Evolutionary conservation across 2,329 filamentous ascomycete species (phyloP).

Genomic region (Talaromyces sp.): DNA sequence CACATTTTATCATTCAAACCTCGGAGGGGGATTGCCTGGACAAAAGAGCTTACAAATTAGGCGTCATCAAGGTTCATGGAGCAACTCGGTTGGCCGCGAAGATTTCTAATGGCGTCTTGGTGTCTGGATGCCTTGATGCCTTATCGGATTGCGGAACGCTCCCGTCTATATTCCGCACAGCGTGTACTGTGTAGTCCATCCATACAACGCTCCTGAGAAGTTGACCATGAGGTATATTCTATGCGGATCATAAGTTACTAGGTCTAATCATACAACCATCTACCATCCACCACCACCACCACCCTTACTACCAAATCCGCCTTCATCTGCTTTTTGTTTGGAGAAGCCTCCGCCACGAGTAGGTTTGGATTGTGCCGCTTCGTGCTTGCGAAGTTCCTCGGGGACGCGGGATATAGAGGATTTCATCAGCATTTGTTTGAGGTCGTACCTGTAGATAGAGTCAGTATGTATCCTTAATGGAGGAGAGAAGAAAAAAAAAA

Average conservation of each 20-base stretch:
- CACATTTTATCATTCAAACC: background rate
- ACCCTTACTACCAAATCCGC: slow-evolving; percentile 36
- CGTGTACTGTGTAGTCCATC: background rate
- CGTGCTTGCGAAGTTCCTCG: slow-evolving; percentile 84
- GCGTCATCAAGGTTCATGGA: background rate
- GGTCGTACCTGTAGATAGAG: slow-evolving; percentile 57
- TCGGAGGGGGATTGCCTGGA: background rate
- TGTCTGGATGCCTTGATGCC: background rate
- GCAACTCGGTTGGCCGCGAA: background rate
- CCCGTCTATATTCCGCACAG: background rate
- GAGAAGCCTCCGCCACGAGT: slow-evolving; percentile 35
- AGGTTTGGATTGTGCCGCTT: slow-evolving; percentile 83
- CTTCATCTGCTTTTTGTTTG: slow-evolving; percentile 49
- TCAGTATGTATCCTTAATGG: slow-evolving; percentile 20
- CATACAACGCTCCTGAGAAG: background rate
- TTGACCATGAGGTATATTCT: background rate
- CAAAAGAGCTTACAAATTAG: background rate
- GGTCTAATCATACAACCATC: background rate
- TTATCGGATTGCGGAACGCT: background rate
- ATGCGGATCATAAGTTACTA: background rate
- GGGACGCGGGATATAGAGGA: slow-evolving; percentile 82
- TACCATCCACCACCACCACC: slow-evolving; percentile 37
- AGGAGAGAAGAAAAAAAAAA: background rate
- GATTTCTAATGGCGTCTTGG: too few species aligned
- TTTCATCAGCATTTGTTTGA: slow-evolving; percentile 94